These are phyloP conservation scores for Selenicereus undatus DNA, from an alignment of 148 eudicot species.

Conservation along the genomic window DNA sequence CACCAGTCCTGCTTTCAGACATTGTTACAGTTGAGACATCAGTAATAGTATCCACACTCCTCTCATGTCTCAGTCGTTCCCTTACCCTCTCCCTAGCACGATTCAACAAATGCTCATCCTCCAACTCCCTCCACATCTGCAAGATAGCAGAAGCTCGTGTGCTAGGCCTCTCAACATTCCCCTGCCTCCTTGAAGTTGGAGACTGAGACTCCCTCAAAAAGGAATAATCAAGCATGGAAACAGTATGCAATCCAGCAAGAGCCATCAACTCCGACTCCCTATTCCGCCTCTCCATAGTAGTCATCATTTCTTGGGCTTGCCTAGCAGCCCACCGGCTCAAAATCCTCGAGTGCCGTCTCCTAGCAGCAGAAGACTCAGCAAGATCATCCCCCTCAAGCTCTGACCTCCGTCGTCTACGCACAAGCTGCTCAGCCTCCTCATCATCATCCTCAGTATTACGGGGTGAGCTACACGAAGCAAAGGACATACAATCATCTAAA, in stretches of 20 bases:
- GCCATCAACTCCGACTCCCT: slow-evolving; percentile 96
- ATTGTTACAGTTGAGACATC: slow-evolving; percentile 51
- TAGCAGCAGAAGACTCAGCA: slow-evolving; percentile 93
- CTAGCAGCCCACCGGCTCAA: slow-evolving; percentile 94
- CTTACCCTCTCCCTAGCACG: slow-evolving; percentile 75
- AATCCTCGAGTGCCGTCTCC: slow-evolving; percentile 80
- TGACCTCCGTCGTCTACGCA: slow-evolving; percentile 83
- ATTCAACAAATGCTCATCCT: slow-evolving; percentile 69
- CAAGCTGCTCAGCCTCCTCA: slow-evolving; percentile 75
- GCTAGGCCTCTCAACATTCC: slow-evolving; percentile 70
- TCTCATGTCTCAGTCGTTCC: slow-evolving; percentile 66
- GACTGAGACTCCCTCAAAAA: slow-evolving; percentile 84
- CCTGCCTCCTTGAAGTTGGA: slow-evolving; percentile 69
- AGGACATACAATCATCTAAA: slow-evolving; percentile 83
- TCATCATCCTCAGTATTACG: slow-evolving; percentile 70
- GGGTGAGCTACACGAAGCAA: slow-evolving; percentile 75
- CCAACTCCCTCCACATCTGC: slow-evolving; percentile 99
- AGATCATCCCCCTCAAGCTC: slow-evolving; percentile 92
- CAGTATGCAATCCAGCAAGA: slow-evolving; percentile 87
- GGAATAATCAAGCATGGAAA: slow-evolving; percentile 94
- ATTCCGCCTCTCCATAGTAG: slow-evolving; percentile 90
- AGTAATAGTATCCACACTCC: slow-evolving; percentile 55
- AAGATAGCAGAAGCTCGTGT: slow-evolving; percentile 71
- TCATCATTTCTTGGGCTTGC: slow-evolving; percentile 95
- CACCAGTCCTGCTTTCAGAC: slow-evolving; percentile 49